Conservation (phyloP, 768 basidiomycete species). For the Tulasnella sp. region DNA sequence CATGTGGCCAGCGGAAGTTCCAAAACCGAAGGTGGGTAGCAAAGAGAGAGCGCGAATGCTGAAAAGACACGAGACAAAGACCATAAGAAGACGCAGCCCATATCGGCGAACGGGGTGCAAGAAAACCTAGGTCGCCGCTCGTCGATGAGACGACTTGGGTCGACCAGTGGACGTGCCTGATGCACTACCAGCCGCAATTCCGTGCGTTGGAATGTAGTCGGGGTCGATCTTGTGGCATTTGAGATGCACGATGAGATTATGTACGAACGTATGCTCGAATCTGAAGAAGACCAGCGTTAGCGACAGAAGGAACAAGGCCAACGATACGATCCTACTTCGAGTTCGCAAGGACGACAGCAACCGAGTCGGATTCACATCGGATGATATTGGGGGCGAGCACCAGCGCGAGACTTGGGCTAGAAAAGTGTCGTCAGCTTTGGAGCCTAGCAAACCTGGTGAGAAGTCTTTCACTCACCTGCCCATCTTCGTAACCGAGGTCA, state of each 20-base stretch:
- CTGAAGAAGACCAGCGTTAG: conserved; percentile 37
- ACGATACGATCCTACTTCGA: conserved; percentile 59
- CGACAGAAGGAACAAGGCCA: neutral
- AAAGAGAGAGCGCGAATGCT: neutral
- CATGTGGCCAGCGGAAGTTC: neutral
- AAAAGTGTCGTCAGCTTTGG: conserved; percentile 27
- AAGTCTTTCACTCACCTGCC: neutral
- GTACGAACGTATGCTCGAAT: conserved; percentile 85
- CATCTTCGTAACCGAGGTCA: conserved; percentile 56
- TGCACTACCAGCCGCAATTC: conserved; percentile 52
- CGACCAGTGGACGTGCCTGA: neutral
- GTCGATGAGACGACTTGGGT: conserved; percentile 20
- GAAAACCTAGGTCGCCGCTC: neutral
- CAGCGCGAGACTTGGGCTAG: conserved; percentile 63
- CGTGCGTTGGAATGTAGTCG: conserved; percentile 73
- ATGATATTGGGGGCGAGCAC: conserved; percentile 91
- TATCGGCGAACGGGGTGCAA: neutral
- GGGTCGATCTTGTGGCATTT: conserved; percentile 70
- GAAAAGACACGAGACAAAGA: neutral
- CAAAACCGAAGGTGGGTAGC: neutral
- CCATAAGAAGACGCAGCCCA: neutral
- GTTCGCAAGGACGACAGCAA: conserved; percentile 86
- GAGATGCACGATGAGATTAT: conserved; percentile 76
- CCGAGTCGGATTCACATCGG: conserved; percentile 80
- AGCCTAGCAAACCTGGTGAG: neutral